These are phyloP conservation scores for Solanum gandarillasii DNA, from an alignment of 257 asterid species.

Conservation along the genomic window DNA sequence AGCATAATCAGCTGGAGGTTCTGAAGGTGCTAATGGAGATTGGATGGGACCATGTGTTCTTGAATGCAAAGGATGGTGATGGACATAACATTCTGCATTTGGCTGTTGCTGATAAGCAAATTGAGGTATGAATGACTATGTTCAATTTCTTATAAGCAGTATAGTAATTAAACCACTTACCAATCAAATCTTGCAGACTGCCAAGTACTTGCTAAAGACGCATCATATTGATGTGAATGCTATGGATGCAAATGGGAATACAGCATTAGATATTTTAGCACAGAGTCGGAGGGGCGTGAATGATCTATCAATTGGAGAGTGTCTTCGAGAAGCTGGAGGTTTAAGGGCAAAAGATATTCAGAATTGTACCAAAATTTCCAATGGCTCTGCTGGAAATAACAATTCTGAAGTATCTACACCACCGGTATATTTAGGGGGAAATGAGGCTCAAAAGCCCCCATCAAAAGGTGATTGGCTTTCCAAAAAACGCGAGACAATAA, in stretches of 20 bases:
- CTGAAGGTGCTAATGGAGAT: neutral
- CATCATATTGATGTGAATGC: conserved; percentile 13
- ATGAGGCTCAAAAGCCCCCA: neutral
- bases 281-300: conserved; percentile 5
- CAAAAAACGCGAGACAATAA: conserved; percentile 19
- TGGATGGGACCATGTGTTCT: neutral
- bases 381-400: neutral
- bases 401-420: neutral
- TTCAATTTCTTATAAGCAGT: neutral
- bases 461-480: conserved; percentile 18
- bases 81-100: conserved; percentile 7
- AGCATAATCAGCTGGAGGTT: conserved; percentile 8
- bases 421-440: neutral
- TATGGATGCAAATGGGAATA: conserved; percentile 17
- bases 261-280: conserved; percentile 26
- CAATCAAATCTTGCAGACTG: conserved; percentile 21
- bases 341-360: neutral
- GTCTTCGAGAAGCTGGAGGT: conserved; percentile 16
- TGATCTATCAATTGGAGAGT: conserved; percentile 18
- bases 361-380: neutral
- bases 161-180: neutral
- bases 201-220: conserved; percentile 5
- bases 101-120: conserved; percentile 7
- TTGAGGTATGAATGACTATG: conserved; percentile 20
- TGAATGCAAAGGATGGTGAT: conserved; percentile 3